Evolutionary conservation across 495 filamentous ascomycete species (phyloP).

Genomic region (Podospora conica): DNA sequence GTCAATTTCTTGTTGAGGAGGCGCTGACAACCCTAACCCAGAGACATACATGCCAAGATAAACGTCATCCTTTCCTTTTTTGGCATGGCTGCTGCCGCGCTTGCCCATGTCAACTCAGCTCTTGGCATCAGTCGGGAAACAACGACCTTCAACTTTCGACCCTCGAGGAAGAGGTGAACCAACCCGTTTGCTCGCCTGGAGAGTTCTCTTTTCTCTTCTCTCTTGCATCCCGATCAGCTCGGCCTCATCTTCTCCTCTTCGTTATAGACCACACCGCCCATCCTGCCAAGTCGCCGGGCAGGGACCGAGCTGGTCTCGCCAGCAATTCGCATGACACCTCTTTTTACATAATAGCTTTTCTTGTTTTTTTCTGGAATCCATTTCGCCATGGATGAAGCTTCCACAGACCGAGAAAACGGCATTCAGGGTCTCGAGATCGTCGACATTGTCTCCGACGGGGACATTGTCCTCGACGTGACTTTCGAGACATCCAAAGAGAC

Average conservation of each 20-base stretch:
- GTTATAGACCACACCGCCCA: neutral
- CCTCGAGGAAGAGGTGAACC: neutral
- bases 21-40: neutral
- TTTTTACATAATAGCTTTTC: neutral
- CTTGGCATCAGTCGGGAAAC: neutral
- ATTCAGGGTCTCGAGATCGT: constrained; percentile 25
- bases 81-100: neutral
- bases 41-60: neutral
- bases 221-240: neutral
- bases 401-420: constrained; percentile 15
- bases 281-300: neutral
- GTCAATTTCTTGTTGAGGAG: neutral
- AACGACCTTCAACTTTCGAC: neutral
- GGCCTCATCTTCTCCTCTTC: neutral
- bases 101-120: neutral
- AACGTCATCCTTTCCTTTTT: neutral
- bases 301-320: neutral
- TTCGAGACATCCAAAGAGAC: constrained; percentile 47
- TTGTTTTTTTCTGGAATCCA: neutral
- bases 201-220: neutral
- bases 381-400: constrained; percentile 19
- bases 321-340: neutral
- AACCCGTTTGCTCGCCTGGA: no score
- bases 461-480: constrained; percentile 49
- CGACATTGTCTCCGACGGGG: constrained; percentile 45